Evolutionary conservation across 768 basidiomycete species (phyloP), one percentile per base, ranked within the genome.

Genomic region (Lentinula detonsa): DNA sequence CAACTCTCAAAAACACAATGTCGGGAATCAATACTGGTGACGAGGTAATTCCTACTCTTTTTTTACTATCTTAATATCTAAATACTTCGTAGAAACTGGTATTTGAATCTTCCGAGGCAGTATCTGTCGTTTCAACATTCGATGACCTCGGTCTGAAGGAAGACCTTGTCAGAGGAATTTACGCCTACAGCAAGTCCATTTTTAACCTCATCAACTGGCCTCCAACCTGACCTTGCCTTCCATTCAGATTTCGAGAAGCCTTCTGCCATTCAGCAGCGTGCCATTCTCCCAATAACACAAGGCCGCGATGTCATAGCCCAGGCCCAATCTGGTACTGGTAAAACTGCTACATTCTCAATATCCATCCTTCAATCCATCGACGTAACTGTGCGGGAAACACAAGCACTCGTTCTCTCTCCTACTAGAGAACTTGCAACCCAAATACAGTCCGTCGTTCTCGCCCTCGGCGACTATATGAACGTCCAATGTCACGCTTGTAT

Each of bases 381-480:
- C 74, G 86, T 92, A 46, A 88, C 91, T 42, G 84, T 98, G 54
- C 87, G 95, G 63, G 95, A 97, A 76, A 95, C 94, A 2, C 96
- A 98, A 74, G 96, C 94, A 0, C 87, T 99, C 55, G 90, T 99
- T 61, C 84, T 99, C 39, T 97, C 96, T 5, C 96, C 96, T 3
- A 99, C 96, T n/a, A 91, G 96, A 65, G 96, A 99, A 78, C 82
- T 98, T 61, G 96, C 96, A 21, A 95, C 94, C n/a, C 96, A 98
- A 78, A 99, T 97, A 69, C 95, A 98, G 74, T 96, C 93, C 53
- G 95, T 98, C 65, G 86, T 98, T 34, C 85, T 98, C 61, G 96
- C 96, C 31, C 78, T 99, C 37, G 96, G 96, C 53, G 95, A 98
- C 80, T 98, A 98, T 74, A 96, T 98, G 95, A 97, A 97, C 71